A percentile compares a stretch with the other conserved stretches of the same genome.
phyloP scores from a whole-genome alignment of 1,284 basidiomycete genomes.

The Trichosporon coremiiforme region DNA sequence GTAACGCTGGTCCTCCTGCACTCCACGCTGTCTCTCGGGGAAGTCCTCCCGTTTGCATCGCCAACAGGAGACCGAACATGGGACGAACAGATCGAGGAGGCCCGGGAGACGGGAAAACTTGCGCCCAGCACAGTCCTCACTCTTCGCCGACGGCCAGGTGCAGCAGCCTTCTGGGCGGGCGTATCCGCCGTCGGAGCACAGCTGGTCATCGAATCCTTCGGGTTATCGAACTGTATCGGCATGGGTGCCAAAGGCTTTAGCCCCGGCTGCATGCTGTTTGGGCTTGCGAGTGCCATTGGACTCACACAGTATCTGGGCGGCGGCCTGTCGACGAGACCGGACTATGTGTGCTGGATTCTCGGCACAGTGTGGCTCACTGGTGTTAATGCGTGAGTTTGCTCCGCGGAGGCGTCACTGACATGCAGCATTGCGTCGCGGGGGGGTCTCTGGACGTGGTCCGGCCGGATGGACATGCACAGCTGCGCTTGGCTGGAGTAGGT shows the following conservation, averaged over 20 bases:
- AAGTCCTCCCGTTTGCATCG: constrained; percentile 20
- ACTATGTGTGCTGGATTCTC: constrained; percentile 1
- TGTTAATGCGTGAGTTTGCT: constrained; percentile 47
- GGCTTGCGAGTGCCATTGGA: neutral
- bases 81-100: constrained; percentile 18
- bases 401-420: constrained; percentile 6
- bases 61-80: constrained; percentile 2
- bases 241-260: neutral
- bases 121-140: constrained; percentile 29
- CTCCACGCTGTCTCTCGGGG: neutral
- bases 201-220: constrained; percentile 5
- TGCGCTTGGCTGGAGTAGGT: constrained; percentile 5
- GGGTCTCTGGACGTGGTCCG: constrained; percentile 1
- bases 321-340: neutral
- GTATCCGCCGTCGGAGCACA: neutral
- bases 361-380: constrained; percentile 40
- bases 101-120: constrained; percentile 5
- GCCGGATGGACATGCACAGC: neutral
- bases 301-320: neutral
- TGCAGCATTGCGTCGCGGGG: constrained; percentile 2
- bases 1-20: constrained; percentile 11
- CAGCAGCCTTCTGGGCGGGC: neutral
- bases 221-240: neutral
- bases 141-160: constrained; percentile 35
- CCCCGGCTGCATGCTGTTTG: neutral